Base-by-base conservation (phyloP, 306 rosid genomes). In the Cucurbita argyrosperma region DNA sequence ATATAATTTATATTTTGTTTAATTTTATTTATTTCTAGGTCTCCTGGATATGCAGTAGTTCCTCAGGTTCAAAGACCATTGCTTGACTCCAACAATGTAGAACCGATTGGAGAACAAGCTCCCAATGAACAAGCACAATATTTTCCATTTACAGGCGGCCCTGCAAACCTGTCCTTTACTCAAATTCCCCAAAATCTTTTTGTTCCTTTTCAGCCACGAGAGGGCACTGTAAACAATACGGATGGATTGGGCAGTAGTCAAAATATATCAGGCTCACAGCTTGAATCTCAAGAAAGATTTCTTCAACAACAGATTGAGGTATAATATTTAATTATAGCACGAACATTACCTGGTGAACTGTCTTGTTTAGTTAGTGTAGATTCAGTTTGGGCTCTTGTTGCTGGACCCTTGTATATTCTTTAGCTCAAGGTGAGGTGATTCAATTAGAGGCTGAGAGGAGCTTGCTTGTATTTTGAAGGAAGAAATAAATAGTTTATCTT, bases 221-320 rank as follows among this genome's bases (percentile, higher is more conserved):
- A 76, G 60, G 58, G 80, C 42, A 67, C 78, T 53, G 59, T 55
- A 77, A 84, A 75, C 74, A 37, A 75, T 76, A 83, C 81, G 56
- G 87, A 79, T 72, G 83, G 79, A 78, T 74, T 79, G 79, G 85
- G 76, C 53, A 74, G 79, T 43, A 77, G 84, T 83, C 79, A 78
- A 35, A 84, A 79, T 54, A 23, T 76, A 71, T 74, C 82, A 69
- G 84, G 79, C 57, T 71, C 80, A 72, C 87, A 70, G 71, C 76
- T 87, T 71, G 96, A 87, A 82, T 89, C 87, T 60, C 92, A 91
- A 51, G 83, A 40, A 81, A 84, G 77, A 77, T 61, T 89, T 76
- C 71, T 90, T 61, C 79, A 81, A 56, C 80, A 49, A 72, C 97
- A 88, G 82, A 89, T 88, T 68, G 87, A 89, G 99, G 99, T 94